Conservation (phyloP, 2,329 filamentous ascomycete species). For the Massarina eburnea region DNA sequence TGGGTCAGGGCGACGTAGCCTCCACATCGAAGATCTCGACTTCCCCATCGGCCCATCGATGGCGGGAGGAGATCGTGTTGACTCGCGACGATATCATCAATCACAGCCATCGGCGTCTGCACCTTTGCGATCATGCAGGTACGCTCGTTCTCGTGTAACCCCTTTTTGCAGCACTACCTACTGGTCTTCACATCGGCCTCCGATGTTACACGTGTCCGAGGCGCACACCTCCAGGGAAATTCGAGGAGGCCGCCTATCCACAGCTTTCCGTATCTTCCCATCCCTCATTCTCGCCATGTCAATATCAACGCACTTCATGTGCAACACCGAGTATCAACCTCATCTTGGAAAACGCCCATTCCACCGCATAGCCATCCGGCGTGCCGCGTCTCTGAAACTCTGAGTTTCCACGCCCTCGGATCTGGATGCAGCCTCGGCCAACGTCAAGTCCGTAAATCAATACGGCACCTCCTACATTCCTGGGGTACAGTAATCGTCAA, state of each 20-base stretch:
- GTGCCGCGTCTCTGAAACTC: slow-evolving; percentile 10
- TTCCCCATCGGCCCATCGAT: slow-evolving; percentile 1
- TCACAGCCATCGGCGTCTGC: neutral
- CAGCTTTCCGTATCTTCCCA: neutral
- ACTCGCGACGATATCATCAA: neutral
- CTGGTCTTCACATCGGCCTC: neutral
- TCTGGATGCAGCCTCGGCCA: no score
- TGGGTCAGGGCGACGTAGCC: slow-evolving; percentile 1
- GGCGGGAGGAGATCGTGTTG: neutral
- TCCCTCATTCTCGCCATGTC: neutral
- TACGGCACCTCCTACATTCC: no score
- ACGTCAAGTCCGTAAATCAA: no score
- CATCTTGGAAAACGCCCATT: slow-evolving; percentile 1
- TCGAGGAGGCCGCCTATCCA: slow-evolving; percentile 12
- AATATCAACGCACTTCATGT: slow-evolving; percentile 9
- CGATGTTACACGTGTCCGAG: slow-evolving; percentile 14
- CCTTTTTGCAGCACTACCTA: neutral
- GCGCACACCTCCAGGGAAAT: slow-evolving; percentile 9
- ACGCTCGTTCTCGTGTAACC: neutral
- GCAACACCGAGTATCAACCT: neutral
- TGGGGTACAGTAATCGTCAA: neutral
- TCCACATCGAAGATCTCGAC: slow-evolving; percentile 7
- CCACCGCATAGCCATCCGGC: slow-evolving; percentile 3
- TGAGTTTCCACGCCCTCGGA: neutral
- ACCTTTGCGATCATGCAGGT: slow-evolving; percentile 2